Base-by-base conservation (phyloP, 371 early-diverging fungal genomes). In the Cokeromyces recurvatus region DNA sequence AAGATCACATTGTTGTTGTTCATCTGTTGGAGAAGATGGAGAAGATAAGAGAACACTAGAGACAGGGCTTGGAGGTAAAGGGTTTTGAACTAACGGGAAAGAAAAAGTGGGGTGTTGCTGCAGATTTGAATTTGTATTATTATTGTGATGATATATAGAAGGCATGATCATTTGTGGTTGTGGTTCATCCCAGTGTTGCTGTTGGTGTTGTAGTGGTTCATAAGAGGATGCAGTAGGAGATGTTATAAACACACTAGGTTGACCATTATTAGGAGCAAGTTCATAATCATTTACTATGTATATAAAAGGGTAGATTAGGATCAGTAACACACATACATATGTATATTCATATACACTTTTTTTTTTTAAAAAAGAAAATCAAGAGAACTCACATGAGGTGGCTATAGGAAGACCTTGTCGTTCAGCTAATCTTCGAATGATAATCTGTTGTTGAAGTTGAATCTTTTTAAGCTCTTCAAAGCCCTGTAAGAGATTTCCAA, bases 381-480 rank as follows among this genome's bases (percentile, higher is more conserved):
- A 50, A 37, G 19, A 36, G 19, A 35, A 55, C 56, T 55, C 29
- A 55, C 56, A 49, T 39, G 45, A 24, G 38, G 49, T 39, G 10
- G 35, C 4, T 15, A 10, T 29, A 34, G 37, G 16, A 6, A 50
- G 15, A 6, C 43, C 57, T 51, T 56, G 51, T 5, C 46, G 29
- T 27, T 50, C 51, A 22, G 51, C 36, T 8, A 59, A 6, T 51
- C 22, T 46, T 27, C 17, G 31, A 11, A 84, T 70, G 31, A 77
- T 52, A 27, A 66, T 64, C 56, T 84, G 79, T 38, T 82, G 85
- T 15, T 75, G 59, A 3, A 32, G 25, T 51, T 80, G 81, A 36
- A 69, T 70, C 48, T 77, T 71, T 20, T 77, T 78, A 16, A 77
- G 74, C 40, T 86, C 85, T n/a, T 69, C 61, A 44, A 89, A 66